These are phyloP conservation scores for Aspergillus awamori DNA, from an alignment of 2,329 filamentous ascomycete genomes.

Conservation along the genomic window DNA sequence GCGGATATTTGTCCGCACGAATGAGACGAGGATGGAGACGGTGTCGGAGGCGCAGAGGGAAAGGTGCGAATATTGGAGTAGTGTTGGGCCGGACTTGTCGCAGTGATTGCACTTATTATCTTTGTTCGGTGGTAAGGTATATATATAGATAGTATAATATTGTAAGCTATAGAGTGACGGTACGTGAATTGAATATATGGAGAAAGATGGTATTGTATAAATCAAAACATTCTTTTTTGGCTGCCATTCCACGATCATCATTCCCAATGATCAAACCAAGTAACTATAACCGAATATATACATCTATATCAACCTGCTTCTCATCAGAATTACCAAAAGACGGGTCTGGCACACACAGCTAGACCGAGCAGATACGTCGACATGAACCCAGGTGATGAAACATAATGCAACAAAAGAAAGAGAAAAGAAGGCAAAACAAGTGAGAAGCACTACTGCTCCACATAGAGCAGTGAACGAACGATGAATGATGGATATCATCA, in stretches of 20 bases:
- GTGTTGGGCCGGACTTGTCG: conserved; percentile 52
- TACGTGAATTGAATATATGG: not conserved
- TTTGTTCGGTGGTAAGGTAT: not conserved
- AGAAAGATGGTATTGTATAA: not conserved
- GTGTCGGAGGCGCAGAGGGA: conserved; percentile 44
- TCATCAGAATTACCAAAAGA: not conserved
- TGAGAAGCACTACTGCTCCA: not conserved
- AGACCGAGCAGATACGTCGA: not conserved
- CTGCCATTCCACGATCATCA: not conserved
- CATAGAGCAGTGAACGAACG: no score
- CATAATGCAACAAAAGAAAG: not conserved
- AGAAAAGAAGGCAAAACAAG: not conserved
- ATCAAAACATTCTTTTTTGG: not conserved
- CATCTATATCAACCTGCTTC: not conserved
- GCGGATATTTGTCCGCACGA: conserved; percentile 50
- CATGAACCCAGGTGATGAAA: not conserved
- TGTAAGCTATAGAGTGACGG: not conserved
- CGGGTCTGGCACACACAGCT: conserved; percentile 11
- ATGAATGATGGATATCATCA: no score
- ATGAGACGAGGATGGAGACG: conserved; percentile 51
- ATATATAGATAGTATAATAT: conserved; percentile 2
- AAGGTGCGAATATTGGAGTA: conserved; percentile 54
- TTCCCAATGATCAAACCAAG: not conserved
- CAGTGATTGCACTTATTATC: conserved; percentile 40
- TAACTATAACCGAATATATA: not conserved